A percentile compares a stretch with the other conserved stretches of the same genome.
Conservation (phyloP, 495 filamentous ascomycete genomes). For the Friedmanniomyces simplex region DNA sequence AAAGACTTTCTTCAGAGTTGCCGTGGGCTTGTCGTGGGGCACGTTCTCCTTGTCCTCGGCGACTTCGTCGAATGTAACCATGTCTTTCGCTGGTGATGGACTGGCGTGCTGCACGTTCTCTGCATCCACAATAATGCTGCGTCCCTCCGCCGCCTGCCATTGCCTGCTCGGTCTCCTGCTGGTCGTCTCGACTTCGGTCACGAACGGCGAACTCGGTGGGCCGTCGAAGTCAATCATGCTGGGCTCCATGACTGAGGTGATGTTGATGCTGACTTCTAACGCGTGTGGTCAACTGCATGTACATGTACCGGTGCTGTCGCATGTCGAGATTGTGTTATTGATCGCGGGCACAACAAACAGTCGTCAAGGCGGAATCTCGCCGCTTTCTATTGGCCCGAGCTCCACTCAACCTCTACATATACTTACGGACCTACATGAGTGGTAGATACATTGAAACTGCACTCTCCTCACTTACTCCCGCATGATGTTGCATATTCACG, state of each 20-base stretch:
- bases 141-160: not conserved
- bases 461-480: no score
- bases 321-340: not conserved
- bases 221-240: constrained; percentile 22
- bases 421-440: no score
- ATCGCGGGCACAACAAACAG: not conserved
- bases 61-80: not conserved
- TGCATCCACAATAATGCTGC: not conserved
- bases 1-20: constrained; percentile 15
- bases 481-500: not conserved
- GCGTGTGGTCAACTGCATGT: not conserved
- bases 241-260: not conserved
- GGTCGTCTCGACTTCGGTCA: constrained; percentile 24
- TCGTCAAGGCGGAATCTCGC: not conserved
- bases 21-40: constrained; percentile 9
- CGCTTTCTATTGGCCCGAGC: no score
- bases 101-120: not conserved
- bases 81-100: not conserved
- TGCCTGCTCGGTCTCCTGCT: constrained; percentile 14
- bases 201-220: constrained; percentile 32
- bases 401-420: no score
- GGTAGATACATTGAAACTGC: no score
- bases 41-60: constrained; percentile 22
- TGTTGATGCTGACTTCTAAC: not conserved
- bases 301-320: not conserved